Evolutionary conservation across 2,329 filamentous ascomycete genomes (phyloP), one percentile per base, ranked within the genome.

Genomic region (Clonostachys chloroleuca): DNA sequence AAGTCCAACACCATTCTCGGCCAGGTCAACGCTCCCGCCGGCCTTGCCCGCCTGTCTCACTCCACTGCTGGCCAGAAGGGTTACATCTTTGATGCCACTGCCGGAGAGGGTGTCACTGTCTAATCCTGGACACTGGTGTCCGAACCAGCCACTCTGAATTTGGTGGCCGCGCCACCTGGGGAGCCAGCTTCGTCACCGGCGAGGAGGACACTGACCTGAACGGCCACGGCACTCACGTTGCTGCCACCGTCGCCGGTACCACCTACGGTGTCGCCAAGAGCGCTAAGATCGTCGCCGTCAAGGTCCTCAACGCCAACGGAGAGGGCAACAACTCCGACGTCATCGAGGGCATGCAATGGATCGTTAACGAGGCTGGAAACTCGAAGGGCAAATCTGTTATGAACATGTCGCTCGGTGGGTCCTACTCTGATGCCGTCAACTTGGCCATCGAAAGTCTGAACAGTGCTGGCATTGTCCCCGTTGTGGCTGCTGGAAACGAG

Each of bases 111-210:
- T n/a, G 77, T 80, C 54, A 83, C 77, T 18, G 76, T 74, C 30
- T 87, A 81, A 66, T 87, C 20, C 75, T 87, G 39, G 84, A 87
- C 63, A 86, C 83, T 6, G 84, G 84, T 54, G 79, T 87, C 59
- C 66, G 67, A 47, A 65, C 67, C 36, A 68, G 70, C 6, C 84
- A 87, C 63, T 56, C 60, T 40, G 75, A 82, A 58, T 83, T 78
- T 53, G 68, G 75, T 59, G 77, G 75, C 43, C 76, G 80, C 48
- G 81, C 80, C 16, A 68, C 60, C 37, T 72, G 75, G 49, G 78
- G 63, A 16, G 74, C 68, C 56, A 81, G 81, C 64, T 75, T 77
- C 48, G 63, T 79, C 44, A 67, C 76, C 63, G 53, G 57, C 45
- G 59, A 64, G 37, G 36, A 71, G 64, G 59, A 81, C 56, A 70